Conservation (phyloP, 352 stramenopile genomes). For the Pythium vanterpoolii region DNA sequence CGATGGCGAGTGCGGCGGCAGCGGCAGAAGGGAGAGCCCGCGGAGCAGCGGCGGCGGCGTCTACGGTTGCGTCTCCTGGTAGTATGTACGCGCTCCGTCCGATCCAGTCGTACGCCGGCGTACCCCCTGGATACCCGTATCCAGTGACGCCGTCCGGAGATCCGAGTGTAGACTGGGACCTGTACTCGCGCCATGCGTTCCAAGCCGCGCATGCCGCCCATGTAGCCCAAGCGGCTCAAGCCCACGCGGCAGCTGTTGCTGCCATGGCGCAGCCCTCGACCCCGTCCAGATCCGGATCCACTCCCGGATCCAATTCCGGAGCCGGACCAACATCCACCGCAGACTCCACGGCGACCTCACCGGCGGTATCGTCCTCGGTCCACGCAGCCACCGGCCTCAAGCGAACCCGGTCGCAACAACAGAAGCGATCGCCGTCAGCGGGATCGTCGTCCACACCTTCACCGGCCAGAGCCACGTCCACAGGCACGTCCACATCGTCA, state of each 20-base stretch:
- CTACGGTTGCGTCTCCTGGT: neutral
- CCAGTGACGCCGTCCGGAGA: constrained; percentile 19
- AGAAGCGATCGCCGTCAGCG: neutral
- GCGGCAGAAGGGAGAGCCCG: neutral
- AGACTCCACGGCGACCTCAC: neutral
- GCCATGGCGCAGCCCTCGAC: neutral
- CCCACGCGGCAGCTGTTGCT: neutral
- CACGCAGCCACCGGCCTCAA: constrained; percentile 19
- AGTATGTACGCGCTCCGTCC: constrained; percentile 18
- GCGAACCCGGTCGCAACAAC: constrained; percentile 16
- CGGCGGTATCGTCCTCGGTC: constrained; percentile 17
- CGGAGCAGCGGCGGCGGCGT: neutral
- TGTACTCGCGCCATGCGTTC: constrained; percentile 29
- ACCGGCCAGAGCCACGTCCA: neutral
- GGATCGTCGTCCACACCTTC: neutral
- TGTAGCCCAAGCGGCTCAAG: neutral
- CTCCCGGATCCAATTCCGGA: neutral
- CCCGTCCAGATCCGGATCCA: neutral
- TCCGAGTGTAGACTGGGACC: constrained; percentile 30
- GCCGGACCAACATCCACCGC: neutral
- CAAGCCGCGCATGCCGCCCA: constrained; percentile 6
- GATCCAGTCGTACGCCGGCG: constrained; percentile 13
- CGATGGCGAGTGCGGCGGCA: too few relatives aligned
- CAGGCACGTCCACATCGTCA: neutral
- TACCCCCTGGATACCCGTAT: constrained; percentile 6